Percentiles rank a stretch among this genome's conserved stretches.
These are phyloP conservation scores for Aspergillus chevalieri DNA, from an alignment of 2,329 filamentous ascomycete species.

Conservation along the genomic window DNA sequence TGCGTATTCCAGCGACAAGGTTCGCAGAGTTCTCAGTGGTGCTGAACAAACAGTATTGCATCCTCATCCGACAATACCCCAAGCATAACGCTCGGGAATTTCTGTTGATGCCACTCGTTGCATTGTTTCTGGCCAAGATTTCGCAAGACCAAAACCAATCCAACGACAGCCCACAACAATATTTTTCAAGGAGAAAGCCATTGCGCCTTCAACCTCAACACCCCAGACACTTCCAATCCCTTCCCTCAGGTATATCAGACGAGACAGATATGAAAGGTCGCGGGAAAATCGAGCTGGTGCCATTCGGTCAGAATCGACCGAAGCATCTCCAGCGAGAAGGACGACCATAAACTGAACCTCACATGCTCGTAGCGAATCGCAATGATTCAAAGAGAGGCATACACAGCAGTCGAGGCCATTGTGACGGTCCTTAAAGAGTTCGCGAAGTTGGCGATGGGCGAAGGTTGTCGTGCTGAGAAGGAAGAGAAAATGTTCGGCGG, in stretches of 20 bases:
- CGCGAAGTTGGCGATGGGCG: conserved; percentile 34
- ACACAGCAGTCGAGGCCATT: conserved; percentile 60
- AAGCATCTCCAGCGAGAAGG: conserved; percentile 67
- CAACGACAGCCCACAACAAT: conserved; percentile 55
- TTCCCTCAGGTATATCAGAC: conserved; percentile 21
- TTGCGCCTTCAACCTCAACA: conserved; percentile 68
- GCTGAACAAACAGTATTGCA: conserved; percentile 26
- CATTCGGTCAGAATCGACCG: conserved; percentile 33
- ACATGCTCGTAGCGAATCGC: conserved; percentile 37
- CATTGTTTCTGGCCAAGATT: conserved; percentile 10
- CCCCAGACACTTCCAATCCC: conserved; percentile 57
- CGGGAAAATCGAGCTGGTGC: conserved; percentile 73
- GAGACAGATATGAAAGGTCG: conserved; percentile 21
- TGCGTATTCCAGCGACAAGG: conserved; percentile 20
- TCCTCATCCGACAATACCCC: conserved; percentile 76
- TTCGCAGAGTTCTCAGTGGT: conserved; percentile 17
- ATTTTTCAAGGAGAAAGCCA: conserved; percentile 66
- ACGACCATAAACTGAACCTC: conserved; percentile 69
- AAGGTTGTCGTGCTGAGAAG: conserved; percentile 28
- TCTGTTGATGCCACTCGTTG: conserved; percentile 43
- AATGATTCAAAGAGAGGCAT: conserved; percentile 38
- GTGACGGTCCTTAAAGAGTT: conserved; percentile 43
- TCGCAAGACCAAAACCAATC: conserved; percentile 4
- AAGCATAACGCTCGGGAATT: conserved; percentile 47
- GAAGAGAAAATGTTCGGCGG: conserved; percentile 18